Conservation (phyloP, 2,329 filamentous ascomycete genomes). For the Aspergillus uvarum region DNA sequence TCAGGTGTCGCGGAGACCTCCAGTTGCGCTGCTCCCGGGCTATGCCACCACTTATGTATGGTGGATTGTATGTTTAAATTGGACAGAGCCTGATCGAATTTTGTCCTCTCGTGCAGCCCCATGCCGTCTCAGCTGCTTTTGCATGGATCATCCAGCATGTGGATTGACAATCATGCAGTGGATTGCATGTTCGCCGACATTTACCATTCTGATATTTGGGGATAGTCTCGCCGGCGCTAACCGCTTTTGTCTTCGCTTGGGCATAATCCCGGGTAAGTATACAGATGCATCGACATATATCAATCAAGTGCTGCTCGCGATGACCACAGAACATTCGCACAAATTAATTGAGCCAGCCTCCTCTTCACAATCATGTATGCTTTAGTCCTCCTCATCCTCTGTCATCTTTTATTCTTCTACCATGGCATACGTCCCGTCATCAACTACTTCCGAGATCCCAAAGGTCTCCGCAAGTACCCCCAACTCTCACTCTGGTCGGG, state of each 20-base stretch:
- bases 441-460: constrained; percentile 21
- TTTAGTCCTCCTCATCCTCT: not conserved
- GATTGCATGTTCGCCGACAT: too few relatives aligned
- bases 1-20: too few relatives aligned
- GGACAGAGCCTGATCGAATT: too few relatives aligned
- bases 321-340: not conserved
- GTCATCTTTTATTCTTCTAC: constrained; percentile 24
- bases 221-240: not conserved
- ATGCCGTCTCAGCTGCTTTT: too few relatives aligned
- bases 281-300: not conserved
- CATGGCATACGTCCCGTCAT: constrained; percentile 14
- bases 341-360: not conserved
- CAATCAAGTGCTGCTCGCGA: not conserved
- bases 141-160: too few relatives aligned
- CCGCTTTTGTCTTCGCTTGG: not conserved
- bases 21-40: too few relatives aligned
- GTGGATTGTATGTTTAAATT: too few relatives aligned
- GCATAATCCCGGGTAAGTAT: not conserved
- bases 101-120: too few relatives aligned
- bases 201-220: not conserved
- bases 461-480: constrained; percentile 21
- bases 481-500: constrained; percentile 15
- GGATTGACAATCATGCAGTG: too few relatives aligned
- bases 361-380: not conserved
- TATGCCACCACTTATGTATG: too few relatives aligned